These are phyloP conservation scores for Yamadazyma epiphylla DNA, from an alignment of 1,139 yeast genomes.

Conservation along the genomic window DNA sequence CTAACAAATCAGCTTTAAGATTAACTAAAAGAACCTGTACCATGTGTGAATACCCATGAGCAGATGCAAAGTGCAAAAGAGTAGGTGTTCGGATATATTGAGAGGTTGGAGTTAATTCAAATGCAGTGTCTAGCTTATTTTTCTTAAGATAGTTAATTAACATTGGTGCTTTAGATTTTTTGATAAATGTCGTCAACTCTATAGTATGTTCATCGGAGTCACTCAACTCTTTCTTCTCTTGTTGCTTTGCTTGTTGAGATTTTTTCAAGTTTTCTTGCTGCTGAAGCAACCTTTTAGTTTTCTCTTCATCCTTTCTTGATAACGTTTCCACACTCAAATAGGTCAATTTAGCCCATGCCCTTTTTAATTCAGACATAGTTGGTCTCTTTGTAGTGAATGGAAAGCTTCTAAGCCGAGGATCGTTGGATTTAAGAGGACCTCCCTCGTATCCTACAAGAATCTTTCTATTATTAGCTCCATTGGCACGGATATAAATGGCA, in stretches of 20 bases:
- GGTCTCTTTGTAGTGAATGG: conserved; percentile 93
- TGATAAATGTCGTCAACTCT: conserved; percentile 58
- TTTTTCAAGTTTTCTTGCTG: conserved; percentile 18
- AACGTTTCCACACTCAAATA: conserved; percentile 53
- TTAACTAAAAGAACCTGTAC: conserved; percentile 60
- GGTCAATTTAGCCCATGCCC: conserved; percentile 79
- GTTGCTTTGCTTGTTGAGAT: conserved; percentile 18
- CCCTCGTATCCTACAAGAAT: conserved; percentile 67
- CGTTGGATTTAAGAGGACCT: conserved; percentile 44
- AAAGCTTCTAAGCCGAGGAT: conserved; percentile 58
- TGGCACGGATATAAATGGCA: conserved; percentile 78
- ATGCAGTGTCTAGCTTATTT: conserved; percentile 48
- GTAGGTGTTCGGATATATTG: conserved; percentile 64
- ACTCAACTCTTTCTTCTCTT: conserved; percentile 17
- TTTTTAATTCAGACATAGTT: conserved; percentile 73
- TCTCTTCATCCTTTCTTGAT: conserved; percentile 45
- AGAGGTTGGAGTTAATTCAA: conserved; percentile 50
- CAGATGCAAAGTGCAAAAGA: conserved; percentile 73
- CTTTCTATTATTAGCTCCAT: conserved; percentile 65
- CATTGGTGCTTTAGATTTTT: conserved; percentile 77
- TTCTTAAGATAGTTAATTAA: conserved; percentile 59
- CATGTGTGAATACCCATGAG: conserved; percentile 64
- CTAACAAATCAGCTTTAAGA: conserved; percentile 68
- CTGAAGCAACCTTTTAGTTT: conserved; percentile 18
- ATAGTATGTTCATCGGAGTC: conserved; percentile 47